Evolutionary conservation across 495 filamentous ascomycete genomes (phyloP).

Genomic region (Aspergillus cavernicola): DNA sequence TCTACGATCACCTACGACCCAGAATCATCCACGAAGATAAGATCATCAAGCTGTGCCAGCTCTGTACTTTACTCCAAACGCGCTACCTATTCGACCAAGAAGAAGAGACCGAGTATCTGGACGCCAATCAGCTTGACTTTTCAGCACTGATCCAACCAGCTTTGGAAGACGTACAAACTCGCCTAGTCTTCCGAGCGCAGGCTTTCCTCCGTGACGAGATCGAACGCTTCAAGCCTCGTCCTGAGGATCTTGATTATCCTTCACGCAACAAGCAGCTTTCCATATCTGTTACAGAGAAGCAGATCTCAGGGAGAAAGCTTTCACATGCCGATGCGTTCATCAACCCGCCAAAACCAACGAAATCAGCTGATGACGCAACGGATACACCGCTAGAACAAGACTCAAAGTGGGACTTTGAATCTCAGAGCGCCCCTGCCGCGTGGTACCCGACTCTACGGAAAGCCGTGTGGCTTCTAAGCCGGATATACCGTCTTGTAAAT

Average conservation of each 20-base stretch:
- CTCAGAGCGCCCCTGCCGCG: constrained; percentile 43
- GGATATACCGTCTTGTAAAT: constrained; percentile 81
- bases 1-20: constrained; percentile 70
- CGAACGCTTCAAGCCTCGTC: constrained; percentile 63
- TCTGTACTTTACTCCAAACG: constrained; percentile 79
- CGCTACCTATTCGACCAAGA: constrained; percentile 72
- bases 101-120: constrained; percentile 58
- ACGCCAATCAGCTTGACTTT: constrained; percentile 61
- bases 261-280: constrained; percentile 45
- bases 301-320: constrained; percentile 45
- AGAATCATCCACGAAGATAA: constrained; percentile 67
- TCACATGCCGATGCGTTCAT: constrained; percentile 39
- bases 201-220: constrained; percentile 66
- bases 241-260: constrained; percentile 67
- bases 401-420: constrained; percentile 51
- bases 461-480: constrained; percentile 76
- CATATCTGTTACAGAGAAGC: constrained; percentile 44
- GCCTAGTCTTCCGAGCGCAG: constrained; percentile 68
- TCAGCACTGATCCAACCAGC: constrained; percentile 61
- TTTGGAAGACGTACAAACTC: constrained; percentile 70
- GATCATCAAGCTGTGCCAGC: constrained; percentile 72
- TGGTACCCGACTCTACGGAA: constrained; percentile 71
- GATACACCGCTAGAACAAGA: constrained; percentile 43
- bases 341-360: constrained; percentile 50
- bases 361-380: constrained; percentile 48